These are phyloP conservation scores for Anisodus acutangulus DNA, from an alignment of 257 asterid genomes.

Conservation along the genomic window DNA sequence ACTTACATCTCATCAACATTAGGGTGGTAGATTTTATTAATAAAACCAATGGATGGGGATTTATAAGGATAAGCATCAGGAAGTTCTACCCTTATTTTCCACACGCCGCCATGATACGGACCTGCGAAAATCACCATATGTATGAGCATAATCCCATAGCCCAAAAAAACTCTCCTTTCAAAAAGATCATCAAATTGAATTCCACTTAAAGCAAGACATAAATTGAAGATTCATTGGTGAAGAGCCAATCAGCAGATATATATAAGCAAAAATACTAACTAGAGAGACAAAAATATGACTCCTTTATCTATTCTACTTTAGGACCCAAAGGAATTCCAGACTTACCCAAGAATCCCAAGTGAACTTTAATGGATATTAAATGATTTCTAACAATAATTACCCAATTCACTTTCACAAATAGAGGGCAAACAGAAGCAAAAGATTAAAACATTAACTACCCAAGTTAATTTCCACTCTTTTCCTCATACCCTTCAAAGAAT, in stretches of 20 bases:
- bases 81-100: slow-evolving; percentile 97
- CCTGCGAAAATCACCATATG: slow-evolving; percentile 54
- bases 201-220: background rate
- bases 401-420: background rate
- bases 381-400: background rate
- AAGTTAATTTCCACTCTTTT: background rate
- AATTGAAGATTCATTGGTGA: background rate
- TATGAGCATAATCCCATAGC: slow-evolving; percentile 11
- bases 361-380: background rate
- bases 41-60: slow-evolving; percentile 96
- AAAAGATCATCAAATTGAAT: background rate
- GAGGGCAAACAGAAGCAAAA: background rate
- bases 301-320: background rate
- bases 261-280: background rate
- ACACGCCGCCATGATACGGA: slow-evolving; percentile 93
- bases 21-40: slow-evolving; percentile 95
- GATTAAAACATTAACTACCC: background rate
- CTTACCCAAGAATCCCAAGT: too few species aligned
- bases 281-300: background rate
- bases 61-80: slow-evolving; percentile 98
- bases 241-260: slow-evolving; percentile 2
- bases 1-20: slow-evolving; percentile 97
- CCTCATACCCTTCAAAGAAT: background rate
- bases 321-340: background rate
- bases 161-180: background rate